Evolutionary conservation across 139 green algal species (phyloP).

Genomic region (Desmodesmus armatus): DNA sequence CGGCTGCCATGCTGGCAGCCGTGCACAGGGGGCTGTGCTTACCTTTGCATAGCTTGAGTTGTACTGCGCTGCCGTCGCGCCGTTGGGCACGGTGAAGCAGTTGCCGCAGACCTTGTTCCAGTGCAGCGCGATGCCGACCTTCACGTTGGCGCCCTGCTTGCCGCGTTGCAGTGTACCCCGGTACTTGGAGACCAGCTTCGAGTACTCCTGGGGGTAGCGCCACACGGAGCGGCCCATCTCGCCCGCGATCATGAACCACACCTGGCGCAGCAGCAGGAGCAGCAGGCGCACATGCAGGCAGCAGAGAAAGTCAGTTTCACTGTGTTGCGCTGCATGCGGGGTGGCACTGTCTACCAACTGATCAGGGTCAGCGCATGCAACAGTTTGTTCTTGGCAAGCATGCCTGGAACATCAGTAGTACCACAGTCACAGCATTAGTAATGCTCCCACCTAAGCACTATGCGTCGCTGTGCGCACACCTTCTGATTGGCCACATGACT

Average conservation of each 20-base stretch:
- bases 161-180: conserved; percentile 1
- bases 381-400: too few relatives aligned
- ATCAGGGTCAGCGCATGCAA: too few relatives aligned
- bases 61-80: not conserved
- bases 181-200: conserved; percentile 40
- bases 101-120: conserved; percentile 53
- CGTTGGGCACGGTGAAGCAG: conserved; percentile 43
- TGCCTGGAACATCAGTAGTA: too few relatives aligned
- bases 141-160: not conserved
- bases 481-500: too few relatives aligned
- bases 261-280: conserved; percentile 11
- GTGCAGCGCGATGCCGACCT: conserved; percentile 42
- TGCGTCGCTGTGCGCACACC: too few relatives aligned
- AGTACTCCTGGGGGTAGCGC: conserved; percentile 16
- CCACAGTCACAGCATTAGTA: too few relatives aligned
- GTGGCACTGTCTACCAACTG: too few relatives aligned
- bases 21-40: not conserved
- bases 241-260: conserved; percentile 49
- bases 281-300: not conserved
- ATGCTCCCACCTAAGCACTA: too few relatives aligned
- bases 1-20: not conserved
- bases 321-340: too few relatives aligned
- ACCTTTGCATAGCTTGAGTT: conserved; percentile 39
- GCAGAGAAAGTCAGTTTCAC: not conserved
- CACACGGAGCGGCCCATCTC: conserved; percentile 46